Evolutionary conservation across 352 stramenopile genomes (phyloP), one percentile per base, ranked within the genome.

Genomic region (Globisporangium viniferum): DNA sequence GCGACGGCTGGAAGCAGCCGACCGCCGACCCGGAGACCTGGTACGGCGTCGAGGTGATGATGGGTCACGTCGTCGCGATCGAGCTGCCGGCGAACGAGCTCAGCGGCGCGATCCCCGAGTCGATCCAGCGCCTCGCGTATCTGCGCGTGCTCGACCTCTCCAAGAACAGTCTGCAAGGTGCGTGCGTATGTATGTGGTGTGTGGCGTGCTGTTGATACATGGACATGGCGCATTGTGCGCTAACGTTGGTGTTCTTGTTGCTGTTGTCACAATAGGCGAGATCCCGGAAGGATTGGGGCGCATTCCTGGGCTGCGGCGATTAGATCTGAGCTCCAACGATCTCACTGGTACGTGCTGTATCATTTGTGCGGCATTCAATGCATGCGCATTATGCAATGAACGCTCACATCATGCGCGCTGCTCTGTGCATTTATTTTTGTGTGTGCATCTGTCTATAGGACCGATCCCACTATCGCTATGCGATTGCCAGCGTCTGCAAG

Each of bases 311-410:
- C 69, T 96, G 53, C 74, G 82, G 18, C 73, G 73, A 8, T 14
- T 96, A 39, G 84, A 96, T 67, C 69, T 96, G 60, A 96, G 88
- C 74, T 93, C 82, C 77, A 96, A 96, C 53, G 79, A 93, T 64
- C 70, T 94, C 12, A 76, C 75, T 62, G 80, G 80, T 87, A 14
- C 14, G 66, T 58, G n/a, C 20, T 49, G 44, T 18, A 22, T 22
- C 5, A 59, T 44, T 44, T 5, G 18, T 18, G 31, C 15, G 62
- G 35, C 33, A 63, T 20, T 51, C 18, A 22, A 9, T 9, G 18
- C 46, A 24, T 46, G 56, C 15, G 9, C 27, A 33, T 67, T 55
- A 29, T 31, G 20, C 46, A 72, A 44, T 27, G 5, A 1, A 0
- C 15, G 10, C 64, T 33, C 12, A 63, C 31, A 33, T 33, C 31